Percentiles rank a stretch among this genome's conserved stretches.
phyloP scores from a whole-genome alignment of 1,284 basidiomycete genomes.

The Sporisorium sorghi region DNA sequence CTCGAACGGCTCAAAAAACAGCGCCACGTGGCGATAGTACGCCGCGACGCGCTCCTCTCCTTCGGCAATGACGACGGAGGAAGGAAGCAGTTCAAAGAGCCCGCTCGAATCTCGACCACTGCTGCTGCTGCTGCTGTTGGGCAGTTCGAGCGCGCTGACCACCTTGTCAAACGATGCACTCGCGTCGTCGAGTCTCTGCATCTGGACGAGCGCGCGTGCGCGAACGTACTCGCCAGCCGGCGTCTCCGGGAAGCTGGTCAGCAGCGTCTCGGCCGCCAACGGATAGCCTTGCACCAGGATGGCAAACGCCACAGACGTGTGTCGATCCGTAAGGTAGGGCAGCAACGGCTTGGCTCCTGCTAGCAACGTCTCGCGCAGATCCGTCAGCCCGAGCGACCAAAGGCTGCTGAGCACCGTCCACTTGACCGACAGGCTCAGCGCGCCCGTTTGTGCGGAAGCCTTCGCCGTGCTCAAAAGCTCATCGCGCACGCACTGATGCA shows the following conservation, averaged over 20 bases:
- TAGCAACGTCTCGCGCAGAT: conserved; percentile 24
- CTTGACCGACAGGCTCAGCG: conserved; percentile 31
- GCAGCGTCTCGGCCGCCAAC: conserved; percentile 31
- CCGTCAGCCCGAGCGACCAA: conserved; percentile 42
- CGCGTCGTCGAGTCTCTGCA: conserved; percentile 46
- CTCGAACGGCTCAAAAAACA: conserved; percentile 51
- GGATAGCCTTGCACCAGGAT: conserved; percentile 47
- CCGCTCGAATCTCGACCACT: too few relatives aligned
- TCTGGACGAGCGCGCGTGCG: conserved; percentile 42
- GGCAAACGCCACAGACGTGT: conserved; percentile 37
- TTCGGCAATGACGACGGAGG: conserved; percentile 17
- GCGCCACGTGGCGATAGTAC: conserved; percentile 47
- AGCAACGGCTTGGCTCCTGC: conserved; percentile 27
- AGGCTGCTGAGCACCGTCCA: conserved; percentile 30
- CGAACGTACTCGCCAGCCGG: conserved; percentile 46
- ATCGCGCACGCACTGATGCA: conserved; percentile 45
- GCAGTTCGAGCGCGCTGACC: conserved; percentile 34
- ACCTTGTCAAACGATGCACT: conserved; percentile 41
- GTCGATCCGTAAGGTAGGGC: conserved; percentile 34
- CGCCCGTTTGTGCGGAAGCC: background rate
- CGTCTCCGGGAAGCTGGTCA: conserved; percentile 38
- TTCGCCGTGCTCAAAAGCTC: conserved; percentile 21
- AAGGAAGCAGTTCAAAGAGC: conserved; percentile 45
- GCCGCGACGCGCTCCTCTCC: conserved; percentile 34
- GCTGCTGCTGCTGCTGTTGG: conserved; percentile 2